These are phyloP conservation scores for Telopea speciosissima DNA, from an alignment of 177 flowering plant species.

Conservation along the genomic window DNA sequence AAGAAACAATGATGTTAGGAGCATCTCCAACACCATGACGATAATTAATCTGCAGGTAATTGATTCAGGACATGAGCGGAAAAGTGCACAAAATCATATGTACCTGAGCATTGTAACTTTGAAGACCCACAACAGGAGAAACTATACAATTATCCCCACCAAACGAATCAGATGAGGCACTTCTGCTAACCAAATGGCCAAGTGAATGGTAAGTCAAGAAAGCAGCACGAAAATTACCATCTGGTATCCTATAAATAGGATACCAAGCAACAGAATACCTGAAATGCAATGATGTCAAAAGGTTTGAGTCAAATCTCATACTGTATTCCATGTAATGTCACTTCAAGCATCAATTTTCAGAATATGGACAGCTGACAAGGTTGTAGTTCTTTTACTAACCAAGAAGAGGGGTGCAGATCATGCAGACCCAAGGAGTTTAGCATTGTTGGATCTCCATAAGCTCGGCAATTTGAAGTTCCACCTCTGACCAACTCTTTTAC, in stretches of 20 bases:
- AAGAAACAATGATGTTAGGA: not conserved
- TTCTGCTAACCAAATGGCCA: constrained; percentile 45
- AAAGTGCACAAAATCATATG: not conserved
- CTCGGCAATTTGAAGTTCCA: constrained; percentile 20
- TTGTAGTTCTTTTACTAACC: constrained; percentile 36
- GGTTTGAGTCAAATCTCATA: not conserved
- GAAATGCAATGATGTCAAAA: constrained; percentile 18
- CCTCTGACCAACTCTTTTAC: constrained; percentile 49
- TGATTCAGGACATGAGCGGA: not conserved
- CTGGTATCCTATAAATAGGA: constrained; percentile 79
- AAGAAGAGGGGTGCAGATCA: constrained; percentile 66
- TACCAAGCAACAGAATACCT: constrained; percentile 93
- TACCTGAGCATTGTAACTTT: constrained; percentile 76
- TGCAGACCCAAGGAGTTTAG: constrained; percentile 34
- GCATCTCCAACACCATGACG: not conserved
- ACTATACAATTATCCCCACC: constrained; percentile 27
- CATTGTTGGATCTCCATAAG: constrained; percentile 52
- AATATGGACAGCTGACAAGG: not conserved
- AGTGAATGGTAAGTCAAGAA: constrained; percentile 83
- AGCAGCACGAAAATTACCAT: constrained; percentile 58
- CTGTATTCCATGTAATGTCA: not conserved
- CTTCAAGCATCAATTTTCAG: not conserved
- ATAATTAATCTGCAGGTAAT: not conserved
- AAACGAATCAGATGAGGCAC: constrained; percentile 15
- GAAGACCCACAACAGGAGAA: constrained; percentile 69